Evolutionary conservation across 306 rosid genomes (phyloP).

Genomic region (Trifolium pratense): DNA sequence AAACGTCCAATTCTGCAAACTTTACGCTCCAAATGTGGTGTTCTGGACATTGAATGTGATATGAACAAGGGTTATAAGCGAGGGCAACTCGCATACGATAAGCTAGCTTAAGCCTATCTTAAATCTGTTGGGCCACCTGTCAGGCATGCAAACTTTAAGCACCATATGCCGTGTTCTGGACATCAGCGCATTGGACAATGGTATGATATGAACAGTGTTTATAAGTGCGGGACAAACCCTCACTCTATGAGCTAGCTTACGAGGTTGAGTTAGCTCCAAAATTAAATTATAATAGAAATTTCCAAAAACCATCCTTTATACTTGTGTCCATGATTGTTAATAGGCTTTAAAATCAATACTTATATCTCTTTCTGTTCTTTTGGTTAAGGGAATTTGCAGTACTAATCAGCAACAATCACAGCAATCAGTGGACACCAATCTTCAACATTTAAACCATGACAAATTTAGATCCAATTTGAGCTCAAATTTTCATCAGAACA

Average conservation of each 20-base stretch:
- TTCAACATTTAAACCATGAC: slow-evolving; percentile 54
- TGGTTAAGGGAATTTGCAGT: slow-evolving; percentile 71
- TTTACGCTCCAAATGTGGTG: neutral
- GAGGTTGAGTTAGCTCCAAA: slow-evolving; percentile 2
- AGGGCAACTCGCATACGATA: neutral
- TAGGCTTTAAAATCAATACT: neutral
- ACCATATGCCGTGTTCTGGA: neutral
- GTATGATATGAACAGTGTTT: neutral
- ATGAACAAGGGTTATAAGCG: neutral
- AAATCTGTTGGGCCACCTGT: neutral
- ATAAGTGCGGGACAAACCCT: neutral
- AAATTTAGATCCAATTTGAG: slow-evolving; percentile 47
- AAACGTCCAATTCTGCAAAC: neutral
- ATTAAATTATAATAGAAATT: neutral
- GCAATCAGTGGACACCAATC: slow-evolving; percentile 46
- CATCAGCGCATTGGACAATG: neutral
- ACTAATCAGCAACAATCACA: slow-evolving; percentile 52
- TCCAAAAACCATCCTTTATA: neutral
- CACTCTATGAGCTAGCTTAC: neutral
- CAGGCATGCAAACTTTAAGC: neutral
- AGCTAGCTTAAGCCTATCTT: neutral
- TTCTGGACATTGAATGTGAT: neutral
- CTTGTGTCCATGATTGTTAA: neutral
- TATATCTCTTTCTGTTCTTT: slow-evolving; percentile 1
- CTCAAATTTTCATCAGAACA: slow-evolving; percentile 51